These are phyloP conservation scores for Tritrichomonas foetus DNA, from an alignment of 208 protist species.

Conservation along the genomic window DNA sequence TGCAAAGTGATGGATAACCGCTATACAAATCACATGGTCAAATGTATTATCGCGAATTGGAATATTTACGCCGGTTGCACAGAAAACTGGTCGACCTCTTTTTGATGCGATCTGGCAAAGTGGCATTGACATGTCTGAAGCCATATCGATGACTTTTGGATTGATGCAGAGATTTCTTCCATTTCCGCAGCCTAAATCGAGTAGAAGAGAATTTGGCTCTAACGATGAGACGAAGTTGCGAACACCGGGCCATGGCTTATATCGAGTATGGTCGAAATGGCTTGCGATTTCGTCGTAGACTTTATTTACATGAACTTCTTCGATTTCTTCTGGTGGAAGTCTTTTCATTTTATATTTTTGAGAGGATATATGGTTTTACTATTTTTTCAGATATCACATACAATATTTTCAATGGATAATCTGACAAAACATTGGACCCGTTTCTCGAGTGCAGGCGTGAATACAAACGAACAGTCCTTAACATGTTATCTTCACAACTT, in stretches of 20 bases:
- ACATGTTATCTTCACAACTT: no score
- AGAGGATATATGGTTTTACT: no score
- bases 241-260: conserved; percentile 32
- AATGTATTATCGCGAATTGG: not conserved
- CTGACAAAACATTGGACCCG: no score
- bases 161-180: not conserved
- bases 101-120: not conserved
- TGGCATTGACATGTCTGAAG: not conserved
- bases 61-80: not conserved
- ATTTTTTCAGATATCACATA: no score
- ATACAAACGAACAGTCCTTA: no score
- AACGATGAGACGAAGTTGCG: not conserved
- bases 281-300: conserved; percentile 7
- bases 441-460: no score
- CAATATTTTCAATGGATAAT: no score
- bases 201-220: not conserved
- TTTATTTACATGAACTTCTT: not conserved
- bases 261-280: conserved; percentile 16
- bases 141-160: not conserved
- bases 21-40: conserved; percentile 23
- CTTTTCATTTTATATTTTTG: not conserved
- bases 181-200: conserved; percentile 28
- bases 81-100: not conserved
- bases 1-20: conserved; percentile 31
- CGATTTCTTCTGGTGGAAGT: not conserved